Base-by-base conservation (phyloP, 2,329 filamentous ascomycete species). In the Aspergillus nomiae region DNA sequence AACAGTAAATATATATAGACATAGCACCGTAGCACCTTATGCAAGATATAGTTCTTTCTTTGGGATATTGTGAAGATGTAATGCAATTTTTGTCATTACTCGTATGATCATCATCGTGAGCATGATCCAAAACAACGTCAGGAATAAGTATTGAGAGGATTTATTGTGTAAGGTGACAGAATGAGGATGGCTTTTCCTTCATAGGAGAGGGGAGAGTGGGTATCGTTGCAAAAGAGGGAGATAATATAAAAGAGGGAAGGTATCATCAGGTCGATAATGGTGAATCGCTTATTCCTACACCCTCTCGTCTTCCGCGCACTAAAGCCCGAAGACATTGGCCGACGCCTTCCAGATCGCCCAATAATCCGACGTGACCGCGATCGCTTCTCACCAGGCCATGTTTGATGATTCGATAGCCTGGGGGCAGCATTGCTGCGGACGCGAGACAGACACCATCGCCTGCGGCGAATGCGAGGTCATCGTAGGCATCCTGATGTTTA, bases 371-470 rank as follows among this genome's bases (percentile, higher is more conserved):
- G 79, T 98, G 94, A 0, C 94, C 94, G 3, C 92, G 84, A 67
- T 96, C 92, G 59, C 90, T 93, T 69, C 87, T 89, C 14, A 97
- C 87, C 21, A 92, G 82, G 0, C 93, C 93, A 14, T 89, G 90
- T 53, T 85, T 87, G 1, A 89, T 92, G 41, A 91, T 82, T 56
- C 86, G 84, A 74, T 97, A 97, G 0, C 93, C 93, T 2, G 86
- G 80, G 0, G 94, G 94, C 50, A 96, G 78, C 91, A 96, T 94
- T 0, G 93, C 91, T 65, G 94, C 92, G 57, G 87, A 87, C 0
- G 94, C 92, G 8, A 97, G 84, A 60, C 94, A 92, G 0, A 98
- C 94, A 0, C 94, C 94, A 74, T 98, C 94, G 2, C 94, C 93
- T 26, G 89, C 90, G 0, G 91, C 90, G 78, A 97, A 97, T 0